A percentile compares a stretch with the other conserved stretches of the same genome.
These are phyloP conservation scores for Aspergillus clavatus DNA, from an alignment of 2,329 filamentous ascomycete genomes.

Conservation along the genomic window DNA sequence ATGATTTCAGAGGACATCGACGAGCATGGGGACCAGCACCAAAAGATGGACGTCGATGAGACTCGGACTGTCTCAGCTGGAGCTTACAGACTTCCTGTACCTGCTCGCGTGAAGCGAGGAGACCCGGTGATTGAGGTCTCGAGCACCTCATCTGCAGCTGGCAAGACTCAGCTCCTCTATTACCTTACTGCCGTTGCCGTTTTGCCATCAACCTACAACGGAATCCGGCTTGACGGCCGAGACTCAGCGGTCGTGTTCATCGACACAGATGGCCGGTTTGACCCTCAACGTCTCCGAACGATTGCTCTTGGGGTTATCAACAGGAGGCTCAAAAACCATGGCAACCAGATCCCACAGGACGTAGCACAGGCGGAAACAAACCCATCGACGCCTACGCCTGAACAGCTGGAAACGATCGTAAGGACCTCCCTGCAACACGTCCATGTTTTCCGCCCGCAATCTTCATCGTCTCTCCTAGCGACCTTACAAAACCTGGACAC, in stretches of 20 bases:
- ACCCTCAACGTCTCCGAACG: slow-evolving; percentile 42
- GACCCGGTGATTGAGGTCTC: slow-evolving; percentile 51
- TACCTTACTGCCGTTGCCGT: slow-evolving; percentile 49
- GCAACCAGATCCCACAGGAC: neutral
- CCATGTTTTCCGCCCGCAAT: slow-evolving; percentile 55
- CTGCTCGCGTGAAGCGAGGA: slow-evolving; percentile 3
- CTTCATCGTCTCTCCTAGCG: slow-evolving; percentile 46
- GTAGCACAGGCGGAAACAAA: neutral
- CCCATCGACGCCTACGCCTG: neutral
- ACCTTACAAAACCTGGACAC: slow-evolving; percentile 45
- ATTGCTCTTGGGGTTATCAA: slow-evolving; percentile 27
- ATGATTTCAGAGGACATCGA: slow-evolving; percentile 11
- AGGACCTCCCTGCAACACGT: slow-evolving; percentile 48
- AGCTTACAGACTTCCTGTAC: neutral
- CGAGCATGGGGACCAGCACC: slow-evolving; percentile 1
- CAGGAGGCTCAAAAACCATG: slow-evolving; percentile 8
- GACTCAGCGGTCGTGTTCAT: slow-evolving; percentile 50
- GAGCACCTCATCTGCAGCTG: slow-evolving; percentile 47
- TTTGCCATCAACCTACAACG: slow-evolving; percentile 40
- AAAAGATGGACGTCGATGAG: neutral
- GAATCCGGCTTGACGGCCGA: slow-evolving; percentile 40
- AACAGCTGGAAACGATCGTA: slow-evolving; percentile 28
- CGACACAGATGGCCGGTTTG: slow-evolving; percentile 54
- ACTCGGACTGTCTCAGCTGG: neutral
- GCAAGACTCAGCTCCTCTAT: slow-evolving; percentile 58